Evolutionary conservation across 805 yeast species (phyloP).

Genomic region (Monosporozyma servazzii): DNA sequence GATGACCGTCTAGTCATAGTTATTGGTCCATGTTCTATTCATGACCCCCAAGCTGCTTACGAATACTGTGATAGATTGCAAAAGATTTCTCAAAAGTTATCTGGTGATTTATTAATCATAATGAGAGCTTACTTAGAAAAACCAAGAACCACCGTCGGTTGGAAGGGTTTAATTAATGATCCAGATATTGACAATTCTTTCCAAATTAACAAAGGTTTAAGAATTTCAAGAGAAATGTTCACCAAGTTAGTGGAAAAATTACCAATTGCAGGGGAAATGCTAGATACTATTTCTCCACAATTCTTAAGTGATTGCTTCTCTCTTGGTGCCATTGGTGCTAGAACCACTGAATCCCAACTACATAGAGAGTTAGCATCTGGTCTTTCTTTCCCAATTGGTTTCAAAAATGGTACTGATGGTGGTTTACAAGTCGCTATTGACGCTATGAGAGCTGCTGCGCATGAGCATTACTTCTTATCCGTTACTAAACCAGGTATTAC

Average conservation of each 20-base stretch:
- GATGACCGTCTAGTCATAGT: slow-evolving; percentile 85
- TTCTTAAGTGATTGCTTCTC: slow-evolving; percentile 87
- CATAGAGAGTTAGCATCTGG: slow-evolving; percentile 98
- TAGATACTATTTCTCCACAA: slow-evolving; percentile 96
- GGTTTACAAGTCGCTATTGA: slow-evolving; percentile 88
- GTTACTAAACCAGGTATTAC: slow-evolving; percentile 96
- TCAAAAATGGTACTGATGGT: slow-evolving; percentile 98
- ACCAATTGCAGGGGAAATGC: slow-evolving; percentile 96
- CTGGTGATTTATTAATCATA: slow-evolving; percentile 71
- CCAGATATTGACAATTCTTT: slow-evolving; percentile 91
- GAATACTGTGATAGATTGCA: slow-evolving; percentile 72
- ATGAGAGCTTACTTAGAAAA: slow-evolving; percentile 98
- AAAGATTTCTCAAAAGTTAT: slow-evolving; percentile 48
- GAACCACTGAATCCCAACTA: slow-evolving; percentile 96
- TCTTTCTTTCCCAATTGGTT: slow-evolving; percentile 93
- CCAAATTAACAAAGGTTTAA: slow-evolving; percentile 89
- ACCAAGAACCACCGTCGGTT: slow-evolving; percentile 97
- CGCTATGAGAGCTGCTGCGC: slow-evolving; percentile 85
- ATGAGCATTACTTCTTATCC: slow-evolving; percentile 87
- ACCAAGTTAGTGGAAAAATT: slow-evolving; percentile 70
- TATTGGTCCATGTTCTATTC: slow-evolving; percentile 96
- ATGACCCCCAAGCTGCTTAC: slow-evolving; percentile 85
- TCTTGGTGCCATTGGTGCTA: slow-evolving; percentile 96
- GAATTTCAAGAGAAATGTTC: slow-evolving; percentile 81
- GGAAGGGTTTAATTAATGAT: slow-evolving; percentile 97